Evolutionary conservation across 805 yeast species (phyloP), one percentile per base, ranked within the genome.

Genomic region (Priceomyces castillae): DNA sequence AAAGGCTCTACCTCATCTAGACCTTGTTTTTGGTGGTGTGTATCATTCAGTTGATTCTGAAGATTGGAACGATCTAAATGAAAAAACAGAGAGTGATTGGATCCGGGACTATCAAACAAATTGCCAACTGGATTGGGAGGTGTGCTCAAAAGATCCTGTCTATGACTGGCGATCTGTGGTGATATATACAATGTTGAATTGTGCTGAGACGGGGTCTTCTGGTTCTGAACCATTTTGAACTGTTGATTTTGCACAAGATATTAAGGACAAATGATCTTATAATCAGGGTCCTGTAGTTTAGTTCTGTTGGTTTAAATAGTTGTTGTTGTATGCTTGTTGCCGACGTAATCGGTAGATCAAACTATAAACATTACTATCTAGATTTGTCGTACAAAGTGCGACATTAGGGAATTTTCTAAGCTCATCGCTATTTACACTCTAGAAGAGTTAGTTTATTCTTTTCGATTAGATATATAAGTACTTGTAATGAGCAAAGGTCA

Each of bases 121-220:
- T 73, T 44, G 57, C 69, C 46, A 58, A 64, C 64, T 7, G 76
- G 79, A 44, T 73, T 75, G 16, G 78, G 79, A 7, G 79, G 78
- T 1, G 79, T 72, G 17, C 74, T 57, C 41, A 74, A 64, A 12
- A 71, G 46, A 39, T 75, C 76, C 26, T 57, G 67, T 50, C 62
- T 65, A 17, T 64, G 65, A 53, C 54, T 66, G 52, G 71, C 65
- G 23, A 84, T 69, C 51, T 80, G 67, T 0, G 94, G 92, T 2
- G 90, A 84, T 20, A 86, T 84, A 20, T 83, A 83, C 38, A 86
- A 62, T 3, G 90, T 84, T 1, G 92, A 84, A 48, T 78, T 83
- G 58, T 82, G 85, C 51, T 84, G 90, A 18, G 83, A 74, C 17
- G 67, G 67, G 1, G 67, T 61, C 40, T 51, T 59, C 34, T 60